Evolutionary conservation across 768 basidiomycete genomes (phyloP), one percentile per base, ranked within the genome.

Genomic region (Russula foetens): DNA sequence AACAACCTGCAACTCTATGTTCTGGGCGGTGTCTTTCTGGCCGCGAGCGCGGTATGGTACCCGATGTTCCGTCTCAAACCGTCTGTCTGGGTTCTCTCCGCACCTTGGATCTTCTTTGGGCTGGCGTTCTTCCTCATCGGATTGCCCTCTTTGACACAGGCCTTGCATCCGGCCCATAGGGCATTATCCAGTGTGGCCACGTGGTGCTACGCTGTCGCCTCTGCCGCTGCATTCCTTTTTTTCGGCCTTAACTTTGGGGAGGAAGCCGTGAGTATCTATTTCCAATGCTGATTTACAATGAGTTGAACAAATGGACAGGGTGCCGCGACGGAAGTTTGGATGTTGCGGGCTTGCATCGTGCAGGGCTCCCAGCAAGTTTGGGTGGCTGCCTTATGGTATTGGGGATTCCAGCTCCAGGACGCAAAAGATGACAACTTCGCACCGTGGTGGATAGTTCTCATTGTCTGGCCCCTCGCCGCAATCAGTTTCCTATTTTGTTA

Each of bases 161-260:
- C 80, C 8, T 78, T 95, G 50, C 75, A 78, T 28, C 75, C 76
- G 2, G 79, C 84, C 5, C 89, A 90, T 65, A 76, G 78, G n/a
- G 78, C 79, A 47, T 74, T 97, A 26, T 78, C 90, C 26, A 86
- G 84, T 69, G 74, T 82, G 24, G 92, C 94, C 12, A 93, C 91
- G 1, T 96, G 93, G 92, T 83, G 77, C 47, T 97, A 97, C 74
- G 94, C 93, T 31, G 72, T 92, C 52, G 93, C 88, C 21, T 96
- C 94, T n/a, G 87, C 93, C 14, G 94, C 91, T 31, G 87, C 91
- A 12, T 97, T 96, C 79, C 75, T 84, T 51, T 95, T 92, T 81
- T 97, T 97, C 68, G 94, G 93, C 69, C 80, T 95, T 63, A 97
- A 97, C 73, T 97, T 97, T 71, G 94, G 94, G 71, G 94, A 97